Conservation (phyloP, 768 basidiomycete genomes). For the Russula griseocarnosa region DNA sequence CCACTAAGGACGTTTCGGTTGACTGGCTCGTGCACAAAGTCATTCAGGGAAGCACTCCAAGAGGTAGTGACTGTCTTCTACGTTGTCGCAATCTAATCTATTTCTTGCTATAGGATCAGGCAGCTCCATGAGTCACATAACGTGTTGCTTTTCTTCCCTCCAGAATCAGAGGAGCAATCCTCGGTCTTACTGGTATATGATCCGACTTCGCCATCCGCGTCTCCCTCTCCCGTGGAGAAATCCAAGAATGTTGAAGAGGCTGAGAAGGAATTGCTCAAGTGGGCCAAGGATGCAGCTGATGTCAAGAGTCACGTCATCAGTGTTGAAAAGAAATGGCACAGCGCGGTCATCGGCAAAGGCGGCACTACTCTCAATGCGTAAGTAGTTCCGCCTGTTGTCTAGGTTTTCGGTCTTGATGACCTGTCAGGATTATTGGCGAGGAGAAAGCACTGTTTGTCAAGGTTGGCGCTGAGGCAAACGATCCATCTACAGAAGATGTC, state of each 20-base stretch:
- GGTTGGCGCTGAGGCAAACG: constrained; percentile 67
- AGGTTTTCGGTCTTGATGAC: not conserved
- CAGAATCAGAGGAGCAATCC: constrained; percentile 71
- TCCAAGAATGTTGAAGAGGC: constrained; percentile 71
- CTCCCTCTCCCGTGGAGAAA: constrained; percentile 69
- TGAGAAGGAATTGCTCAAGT: constrained; percentile 68
- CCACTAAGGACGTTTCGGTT: constrained; percentile 67
- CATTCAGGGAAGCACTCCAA: constrained; percentile 79
- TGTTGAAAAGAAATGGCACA: constrained; percentile 92
- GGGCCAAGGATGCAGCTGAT: constrained; percentile 82
- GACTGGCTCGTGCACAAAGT: constrained; percentile 87
- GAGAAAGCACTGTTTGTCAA: constrained; percentile 86
- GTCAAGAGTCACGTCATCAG: constrained; percentile 72
- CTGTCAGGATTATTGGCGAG: constrained; percentile 78
- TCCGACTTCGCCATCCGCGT: constrained; percentile 58
- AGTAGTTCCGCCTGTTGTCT: constrained; percentile 34
- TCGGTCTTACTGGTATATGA: constrained; percentile 82
- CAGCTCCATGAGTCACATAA: constrained; percentile 79
- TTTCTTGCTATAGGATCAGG: constrained; percentile 52
- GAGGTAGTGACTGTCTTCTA: constrained; percentile 45
- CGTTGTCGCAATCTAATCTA: constrained; percentile 13
- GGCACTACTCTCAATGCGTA: constrained; percentile 87
- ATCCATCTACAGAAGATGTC: constrained; percentile 58
- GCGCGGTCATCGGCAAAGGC: constrained; percentile 70
- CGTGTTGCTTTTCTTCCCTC: constrained; percentile 85